These are phyloP conservation scores for Aspergillus egyptiacus DNA, from an alignment of 495 filamentous ascomycete genomes.

Conservation along the genomic window DNA sequence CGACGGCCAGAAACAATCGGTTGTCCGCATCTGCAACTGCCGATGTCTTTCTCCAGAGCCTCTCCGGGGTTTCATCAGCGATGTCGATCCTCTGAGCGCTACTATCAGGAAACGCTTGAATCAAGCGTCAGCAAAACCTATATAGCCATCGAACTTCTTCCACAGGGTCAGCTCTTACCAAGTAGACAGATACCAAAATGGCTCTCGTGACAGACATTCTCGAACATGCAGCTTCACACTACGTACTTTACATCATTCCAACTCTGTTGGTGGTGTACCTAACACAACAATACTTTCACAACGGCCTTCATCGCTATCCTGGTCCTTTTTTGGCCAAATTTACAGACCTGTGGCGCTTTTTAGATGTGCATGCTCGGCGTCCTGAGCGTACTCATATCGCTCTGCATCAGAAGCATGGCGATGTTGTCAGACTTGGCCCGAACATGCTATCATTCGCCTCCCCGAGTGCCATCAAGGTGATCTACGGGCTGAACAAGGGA, in stretches of 20 bases:
- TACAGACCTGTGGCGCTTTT: conserved; percentile 65
- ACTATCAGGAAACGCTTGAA: background rate
- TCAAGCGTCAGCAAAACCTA: background rate
- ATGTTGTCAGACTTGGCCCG: conserved; percentile 65
- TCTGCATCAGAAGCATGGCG: conserved; percentile 65
- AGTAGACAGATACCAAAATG: background rate
- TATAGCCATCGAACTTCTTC: background rate
- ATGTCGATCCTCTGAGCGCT: background rate
- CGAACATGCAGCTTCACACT: background rate
- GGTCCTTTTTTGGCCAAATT: conserved; percentile 62
- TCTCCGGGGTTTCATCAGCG: background rate
- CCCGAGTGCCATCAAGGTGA: conserved; percentile 60
- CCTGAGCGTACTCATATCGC: conserved; percentile 60
- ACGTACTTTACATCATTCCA: conserved; percentile 3
- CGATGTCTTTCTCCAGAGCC: background rate
- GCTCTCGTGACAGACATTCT: conserved; percentile 3
- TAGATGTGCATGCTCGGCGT: conserved; percentile 54
- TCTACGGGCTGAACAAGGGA: conserved; percentile 80
- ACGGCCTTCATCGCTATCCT: conserved; percentile 27
- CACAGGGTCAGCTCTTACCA: background rate
- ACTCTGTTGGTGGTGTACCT: background rate
- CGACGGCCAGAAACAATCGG: background rate
- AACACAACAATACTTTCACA: background rate
- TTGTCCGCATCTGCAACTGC: conserved; percentile 3
- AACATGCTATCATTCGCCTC: conserved; percentile 58